These are phyloP conservation scores for Wickerhamiella brachini DNA, from an alignment of 805 yeast genomes.

Conservation along the genomic window DNA sequence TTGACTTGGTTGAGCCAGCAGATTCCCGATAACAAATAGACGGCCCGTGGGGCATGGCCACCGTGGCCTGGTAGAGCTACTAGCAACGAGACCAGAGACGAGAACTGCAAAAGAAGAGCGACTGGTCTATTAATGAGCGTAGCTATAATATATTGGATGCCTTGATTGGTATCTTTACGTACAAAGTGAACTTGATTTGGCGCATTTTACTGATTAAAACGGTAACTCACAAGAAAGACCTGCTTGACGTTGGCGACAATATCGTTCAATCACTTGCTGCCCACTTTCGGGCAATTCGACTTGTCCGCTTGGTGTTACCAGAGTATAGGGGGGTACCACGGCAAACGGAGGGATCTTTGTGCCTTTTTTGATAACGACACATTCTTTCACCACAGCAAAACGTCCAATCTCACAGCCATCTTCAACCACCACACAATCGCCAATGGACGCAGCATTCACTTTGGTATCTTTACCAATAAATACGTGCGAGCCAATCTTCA, in stretches of 20 bases:
- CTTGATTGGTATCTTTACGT: too few relatives aligned
- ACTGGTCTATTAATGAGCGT: too few relatives aligned
- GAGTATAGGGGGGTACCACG: constrained; percentile 25
- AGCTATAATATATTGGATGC: too few relatives aligned
- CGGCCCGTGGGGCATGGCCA: too few relatives aligned
- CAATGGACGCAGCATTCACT: constrained; percentile 28
- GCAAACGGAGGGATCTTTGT: constrained; percentile 24
- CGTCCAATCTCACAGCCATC: constrained; percentile 22
- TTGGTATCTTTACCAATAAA: constrained; percentile 21
- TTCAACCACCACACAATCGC: constrained; percentile 27
- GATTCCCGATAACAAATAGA: constrained; percentile 21
- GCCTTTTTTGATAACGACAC: constrained; percentile 23
- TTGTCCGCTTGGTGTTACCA: constrained; percentile 19
- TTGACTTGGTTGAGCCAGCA: constrained; percentile 73
- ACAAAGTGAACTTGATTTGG: too few relatives aligned
- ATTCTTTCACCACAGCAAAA: constrained; percentile 27
- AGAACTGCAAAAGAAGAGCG: too few relatives aligned
- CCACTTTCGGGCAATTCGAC: constrained; percentile 23
- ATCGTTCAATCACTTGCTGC: constrained; percentile 20
- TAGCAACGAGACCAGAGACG: too few relatives aligned
- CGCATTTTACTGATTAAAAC: too few relatives aligned
- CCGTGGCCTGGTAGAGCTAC: too few relatives aligned
- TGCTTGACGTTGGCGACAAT: constrained; percentile 19
- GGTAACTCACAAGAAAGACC: constrained; percentile 15
- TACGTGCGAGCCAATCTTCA: constrained; percentile 27